Evolutionary conservation across 257 asterid genomes (phyloP), one percentile per base, ranked within the genome.

Genomic region (Verbascum thapsus): DNA sequence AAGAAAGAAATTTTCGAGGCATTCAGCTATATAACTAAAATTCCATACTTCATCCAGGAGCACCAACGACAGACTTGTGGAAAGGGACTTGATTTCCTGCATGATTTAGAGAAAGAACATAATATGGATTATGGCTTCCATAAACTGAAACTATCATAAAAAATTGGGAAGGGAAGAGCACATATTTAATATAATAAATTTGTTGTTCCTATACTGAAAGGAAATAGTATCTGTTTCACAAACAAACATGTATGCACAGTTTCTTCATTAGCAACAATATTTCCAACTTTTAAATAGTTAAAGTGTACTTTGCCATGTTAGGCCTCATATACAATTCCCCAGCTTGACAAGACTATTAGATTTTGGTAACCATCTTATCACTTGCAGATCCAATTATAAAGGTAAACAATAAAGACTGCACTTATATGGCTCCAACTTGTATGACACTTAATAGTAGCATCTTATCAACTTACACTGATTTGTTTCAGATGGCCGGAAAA

Each of bases 401-500:
- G 40, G 54, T 40, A 35, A 50, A 40, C n/a, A 15, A 52, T 34
- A 67, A 63, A 15, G 39, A 34, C n/a, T 69, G 4, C 47, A 20
- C 32, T 68, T 16, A 20, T 12, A 34, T 11, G 10, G 41, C 23
- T 53, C 41, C 35, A 34, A 10, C n/a, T 23, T 43, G 18, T 16
- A 40, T 22, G 42, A 69, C 30, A 62, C 47, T 43, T 47, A 48
- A 54, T 45, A 57, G 40, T 10, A 70, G 53, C 32, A 30, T 47
- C 53, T 53, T 53, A 65, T 50, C 70, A 73, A 76, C 99, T 78
- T 84, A 94, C 99, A 64, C 91, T 84, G 57, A 94, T 94, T 84
- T 84, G 99, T 75, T 87, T 94, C 78, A 94, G 83, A 81, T 94
- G 99, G 71, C 97, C 97, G 39, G 99, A 87, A 78, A 94, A 94